Evolutionary conservation across 2,329 filamentous ascomycete genomes (phyloP).

Genomic region (Cadophora sp.): DNA sequence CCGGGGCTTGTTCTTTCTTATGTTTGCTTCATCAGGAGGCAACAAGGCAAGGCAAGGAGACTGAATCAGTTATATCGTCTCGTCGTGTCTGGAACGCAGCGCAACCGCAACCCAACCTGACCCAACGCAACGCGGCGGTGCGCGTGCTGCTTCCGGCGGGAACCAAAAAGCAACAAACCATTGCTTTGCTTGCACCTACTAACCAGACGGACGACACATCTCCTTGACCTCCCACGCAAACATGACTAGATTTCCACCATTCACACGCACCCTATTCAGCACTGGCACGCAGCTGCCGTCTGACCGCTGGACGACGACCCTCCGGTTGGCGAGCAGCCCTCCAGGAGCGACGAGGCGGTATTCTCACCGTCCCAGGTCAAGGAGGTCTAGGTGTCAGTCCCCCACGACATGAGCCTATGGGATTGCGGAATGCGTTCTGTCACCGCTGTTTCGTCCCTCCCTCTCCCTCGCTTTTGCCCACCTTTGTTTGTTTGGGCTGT

Average conservation of each 20-base stretch:
- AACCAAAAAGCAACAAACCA: slow-evolving; percentile 19
- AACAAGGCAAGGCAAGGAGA: slow-evolving; percentile 4
- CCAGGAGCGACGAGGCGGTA: slow-evolving; percentile 1
- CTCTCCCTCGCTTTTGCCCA: neutral
- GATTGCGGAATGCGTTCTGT: neutral
- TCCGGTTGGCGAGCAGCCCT: slow-evolving; percentile 1
- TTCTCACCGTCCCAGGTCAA: neutral
- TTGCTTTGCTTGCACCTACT: neutral
- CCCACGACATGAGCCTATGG: slow-evolving; percentile 17
- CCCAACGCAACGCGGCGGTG: neutral
- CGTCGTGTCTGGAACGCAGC: slow-evolving; percentile 5
- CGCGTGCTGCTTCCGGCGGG: slow-evolving; percentile 6
- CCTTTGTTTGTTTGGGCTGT: neutral
- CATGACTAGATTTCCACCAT: slow-evolving; percentile 20
- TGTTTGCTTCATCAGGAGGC: slow-evolving; percentile 13
- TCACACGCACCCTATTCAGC: slow-evolving; percentile 9
- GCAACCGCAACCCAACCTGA: neutral
- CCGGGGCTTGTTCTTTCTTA: neutral
- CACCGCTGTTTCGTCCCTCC: slow-evolving; percentile 15
- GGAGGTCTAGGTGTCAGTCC: neutral
- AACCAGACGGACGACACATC: neutral
- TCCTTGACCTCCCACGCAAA: neutral
- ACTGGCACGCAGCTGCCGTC: slow-evolving; percentile 9
- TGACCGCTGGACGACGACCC: slow-evolving; percentile 12
- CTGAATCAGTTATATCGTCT: slow-evolving; percentile 9